A percentile compares a stretch with the other conserved stretches of the same genome.
These are phyloP conservation scores for Magnusiomyces paraingens DNA, from an alignment of 1,139 yeast species.

Conservation along the genomic window DNA sequence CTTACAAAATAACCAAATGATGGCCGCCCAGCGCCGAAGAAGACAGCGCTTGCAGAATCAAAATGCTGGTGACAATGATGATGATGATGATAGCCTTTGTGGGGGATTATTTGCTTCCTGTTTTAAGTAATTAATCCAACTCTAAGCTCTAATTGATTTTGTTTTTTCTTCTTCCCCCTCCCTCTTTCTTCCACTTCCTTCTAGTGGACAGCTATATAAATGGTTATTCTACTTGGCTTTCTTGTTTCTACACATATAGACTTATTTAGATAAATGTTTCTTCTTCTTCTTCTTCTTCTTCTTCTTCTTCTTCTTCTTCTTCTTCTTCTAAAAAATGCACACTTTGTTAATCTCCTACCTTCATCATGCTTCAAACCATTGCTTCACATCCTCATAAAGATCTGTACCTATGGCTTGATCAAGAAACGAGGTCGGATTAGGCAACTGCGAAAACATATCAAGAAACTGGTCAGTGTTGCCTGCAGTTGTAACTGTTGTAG, in stretches of 20 bases:
- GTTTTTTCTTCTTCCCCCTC: background rate
- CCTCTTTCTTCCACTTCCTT: background rate
- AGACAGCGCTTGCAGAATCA: too few relatives aligned
- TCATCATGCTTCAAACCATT: background rate
- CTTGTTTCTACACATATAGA: background rate
- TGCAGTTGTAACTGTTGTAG: background rate
- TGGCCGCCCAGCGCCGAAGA: background rate
- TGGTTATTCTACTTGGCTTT: too few relatives aligned
- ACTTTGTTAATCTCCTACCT: background rate
- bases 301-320: background rate
- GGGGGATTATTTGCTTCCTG: background rate
- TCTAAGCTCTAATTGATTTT: background rate
- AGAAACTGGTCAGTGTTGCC: conserved; percentile 24
- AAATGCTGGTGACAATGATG: background rate
- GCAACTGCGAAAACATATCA: conserved; percentile 33
- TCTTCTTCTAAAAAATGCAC: too few relatives aligned
- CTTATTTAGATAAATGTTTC: background rate
- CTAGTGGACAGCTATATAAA: too few relatives aligned
- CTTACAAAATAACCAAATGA: too few relatives aligned
- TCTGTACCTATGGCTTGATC: conserved; percentile 27
- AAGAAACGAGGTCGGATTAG: conserved; percentile 33
- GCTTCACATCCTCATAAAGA: background rate
- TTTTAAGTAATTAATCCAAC: too few relatives aligned
- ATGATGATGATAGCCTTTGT: background rate
- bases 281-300: background rate